Evolutionary conservation across 257 asterid genomes (phyloP).

Genomic region (Galeopsis tetrahit): DNA sequence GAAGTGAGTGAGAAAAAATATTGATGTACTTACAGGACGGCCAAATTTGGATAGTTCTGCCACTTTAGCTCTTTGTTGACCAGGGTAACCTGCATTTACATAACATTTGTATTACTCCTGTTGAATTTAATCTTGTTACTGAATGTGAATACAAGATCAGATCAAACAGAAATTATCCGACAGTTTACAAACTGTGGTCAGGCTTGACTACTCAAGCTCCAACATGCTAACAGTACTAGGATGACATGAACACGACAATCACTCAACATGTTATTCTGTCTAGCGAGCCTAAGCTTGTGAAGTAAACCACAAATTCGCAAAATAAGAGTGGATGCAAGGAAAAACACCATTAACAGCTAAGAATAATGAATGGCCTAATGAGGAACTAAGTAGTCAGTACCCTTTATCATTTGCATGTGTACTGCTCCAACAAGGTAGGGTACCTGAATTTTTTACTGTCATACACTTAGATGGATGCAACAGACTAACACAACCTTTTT

Average conservation of each 20-base stretch:
- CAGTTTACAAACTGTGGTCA: background rate
- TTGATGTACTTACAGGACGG: slow-evolving; percentile 69
- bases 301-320: slow-evolving; percentile 12
- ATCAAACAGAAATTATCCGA: background rate
- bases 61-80: slow-evolving; percentile 76
- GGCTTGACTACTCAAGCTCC: slow-evolving; percentile 7
- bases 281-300: background rate
- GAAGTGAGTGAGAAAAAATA: background rate
- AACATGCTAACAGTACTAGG: background rate
- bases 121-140: background rate
- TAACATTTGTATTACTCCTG: slow-evolving; percentile 2
- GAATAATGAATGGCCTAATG: background rate
- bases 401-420: background rate
- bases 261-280: background rate
- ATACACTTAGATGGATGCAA: slow-evolving; percentile 5
- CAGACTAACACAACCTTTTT: background rate
- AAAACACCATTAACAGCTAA: background rate
- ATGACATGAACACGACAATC: background rate
- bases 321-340: background rate
- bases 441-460: background rate
- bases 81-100: slow-evolving; percentile 70
- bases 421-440: slow-evolving; percentile 7
- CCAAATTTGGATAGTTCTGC: slow-evolving; percentile 88
- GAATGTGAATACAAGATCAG: slow-evolving; percentile 23
- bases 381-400: slow-evolving; percentile 1